Conservation (phyloP, 2,329 filamentous ascomycete species). For the Penicillium expansum region DNA sequence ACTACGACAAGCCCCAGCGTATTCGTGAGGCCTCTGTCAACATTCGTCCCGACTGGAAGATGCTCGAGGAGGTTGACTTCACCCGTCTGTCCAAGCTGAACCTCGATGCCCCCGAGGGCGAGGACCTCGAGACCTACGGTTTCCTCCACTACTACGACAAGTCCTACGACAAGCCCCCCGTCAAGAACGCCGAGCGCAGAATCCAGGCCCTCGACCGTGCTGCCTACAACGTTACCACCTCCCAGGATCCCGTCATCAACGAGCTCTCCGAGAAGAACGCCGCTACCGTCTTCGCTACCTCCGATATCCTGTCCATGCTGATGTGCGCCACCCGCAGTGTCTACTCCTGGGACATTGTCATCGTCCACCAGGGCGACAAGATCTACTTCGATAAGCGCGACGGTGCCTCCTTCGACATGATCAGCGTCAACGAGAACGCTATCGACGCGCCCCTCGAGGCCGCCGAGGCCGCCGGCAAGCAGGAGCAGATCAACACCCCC, state of each 20-base stretch:
- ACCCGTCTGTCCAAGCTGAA: slow-evolving; percentile 93
- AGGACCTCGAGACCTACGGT: slow-evolving; percentile 91
- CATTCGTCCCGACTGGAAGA: slow-evolving; percentile 91
- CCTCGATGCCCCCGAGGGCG: slow-evolving; percentile 88
- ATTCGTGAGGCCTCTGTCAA: slow-evolving; percentile 95
- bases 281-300: slow-evolving; percentile 93
- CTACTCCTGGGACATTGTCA: slow-evolving; percentile 97
- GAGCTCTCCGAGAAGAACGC: slow-evolving; percentile 94
- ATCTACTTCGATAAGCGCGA: slow-evolving; percentile 99
- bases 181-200: slow-evolving; percentile 84
- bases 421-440: slow-evolving; percentile 98
- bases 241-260: slow-evolving; percentile 93
- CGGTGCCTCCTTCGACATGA: slow-evolving; percentile 90
- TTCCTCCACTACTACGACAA: slow-evolving; percentile 99
- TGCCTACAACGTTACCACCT: slow-evolving; percentile 97
- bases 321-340: slow-evolving; percentile 97
- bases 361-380: slow-evolving; percentile 89
- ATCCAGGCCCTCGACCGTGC: slow-evolving; percentile 87
- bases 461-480: slow-evolving; percentile 67
- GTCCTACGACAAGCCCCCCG: slow-evolving; percentile 86
- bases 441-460: slow-evolving; percentile 90
- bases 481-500: slow-evolving; percentile 95
- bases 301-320: slow-evolving; percentile 96
- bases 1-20: slow-evolving; percentile 95
- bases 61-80: slow-evolving; percentile 98